Conservation (phyloP, 352 stramenopile species). For the Globisporangium camurandrum region DNA sequence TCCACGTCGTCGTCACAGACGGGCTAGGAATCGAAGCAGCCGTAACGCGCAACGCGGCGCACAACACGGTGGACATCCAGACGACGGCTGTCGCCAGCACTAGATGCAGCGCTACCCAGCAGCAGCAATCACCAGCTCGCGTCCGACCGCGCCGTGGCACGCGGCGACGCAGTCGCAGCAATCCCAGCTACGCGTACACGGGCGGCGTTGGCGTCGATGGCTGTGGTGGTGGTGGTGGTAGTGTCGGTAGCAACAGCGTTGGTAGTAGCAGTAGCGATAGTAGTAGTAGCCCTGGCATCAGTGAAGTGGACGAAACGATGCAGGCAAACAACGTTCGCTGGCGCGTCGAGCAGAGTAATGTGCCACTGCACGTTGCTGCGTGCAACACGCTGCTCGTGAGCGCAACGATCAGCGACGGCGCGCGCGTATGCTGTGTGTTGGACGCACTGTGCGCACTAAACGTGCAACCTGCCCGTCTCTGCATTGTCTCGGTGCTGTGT, state of each 20-base stretch:
- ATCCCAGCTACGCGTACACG: too few relatives aligned
- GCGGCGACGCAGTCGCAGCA: neutral
- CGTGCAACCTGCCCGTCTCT: slow-evolving; percentile 25
- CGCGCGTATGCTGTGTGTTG: slow-evolving; percentile 24
- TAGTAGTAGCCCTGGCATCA: neutral
- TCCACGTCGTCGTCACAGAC: slow-evolving; percentile 23
- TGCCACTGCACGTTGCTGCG: slow-evolving; percentile 24
- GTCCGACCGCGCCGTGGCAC: too few relatives aligned
- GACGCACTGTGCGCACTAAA: slow-evolving; percentile 17
- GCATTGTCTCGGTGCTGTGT: slow-evolving; percentile 29
- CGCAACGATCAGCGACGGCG: slow-evolving; percentile 18
- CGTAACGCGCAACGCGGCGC: too few relatives aligned
- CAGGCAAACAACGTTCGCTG: slow-evolving; percentile 2
- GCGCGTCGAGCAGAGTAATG: slow-evolving; percentile 23
- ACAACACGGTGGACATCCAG: too few relatives aligned
- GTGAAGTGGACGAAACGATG: neutral
- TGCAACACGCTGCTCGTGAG: slow-evolving; percentile 33
- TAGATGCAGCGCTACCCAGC: too few relatives aligned
- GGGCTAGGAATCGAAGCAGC: too few relatives aligned
- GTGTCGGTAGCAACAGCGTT: neutral
- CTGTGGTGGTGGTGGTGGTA: too few relatives aligned
- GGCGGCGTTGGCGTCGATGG: neutral
- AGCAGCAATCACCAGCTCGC: too few relatives aligned
- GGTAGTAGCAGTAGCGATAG: neutral
- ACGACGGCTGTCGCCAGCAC: neutral